Evolutionary conservation across 2,329 filamentous ascomycete species (phyloP).

Genomic region (Pseudodiploospora longispora): DNA sequence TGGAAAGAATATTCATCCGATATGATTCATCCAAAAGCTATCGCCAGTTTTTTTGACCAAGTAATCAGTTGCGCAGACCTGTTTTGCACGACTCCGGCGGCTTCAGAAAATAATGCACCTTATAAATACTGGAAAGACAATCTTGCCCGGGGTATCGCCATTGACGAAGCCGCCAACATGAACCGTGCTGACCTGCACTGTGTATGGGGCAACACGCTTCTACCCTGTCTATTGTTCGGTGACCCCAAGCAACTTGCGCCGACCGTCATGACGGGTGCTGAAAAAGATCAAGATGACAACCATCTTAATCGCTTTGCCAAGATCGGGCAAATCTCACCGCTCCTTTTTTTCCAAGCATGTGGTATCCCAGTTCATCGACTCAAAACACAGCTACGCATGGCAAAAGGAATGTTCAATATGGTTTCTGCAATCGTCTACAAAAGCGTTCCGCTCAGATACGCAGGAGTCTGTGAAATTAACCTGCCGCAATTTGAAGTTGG

Average conservation of each 20-base stretch:
- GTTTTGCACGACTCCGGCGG: slow-evolving; percentile 8
- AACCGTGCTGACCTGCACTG: slow-evolving; percentile 14
- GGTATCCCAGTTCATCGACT: not conserved
- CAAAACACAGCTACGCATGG: no score
- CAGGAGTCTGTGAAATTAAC: no score
- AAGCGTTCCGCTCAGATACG: no score
- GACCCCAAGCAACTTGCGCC: slow-evolving; percentile 14
- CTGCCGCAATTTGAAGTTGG: no score
- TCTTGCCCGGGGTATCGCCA: slow-evolving; percentile 9
- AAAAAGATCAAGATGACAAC: slow-evolving; percentile 2
- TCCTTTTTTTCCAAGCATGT: not conserved
- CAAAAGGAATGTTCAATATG: not conserved
- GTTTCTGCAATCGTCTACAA: no score
- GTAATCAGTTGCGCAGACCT: slow-evolving; percentile 7
- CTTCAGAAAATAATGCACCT: not conserved
- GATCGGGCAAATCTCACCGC: not conserved
- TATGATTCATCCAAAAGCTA: no score
- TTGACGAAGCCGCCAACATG: slow-evolving; percentile 17
- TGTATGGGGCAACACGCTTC: slow-evolving; percentile 15
- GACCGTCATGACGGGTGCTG: not conserved
- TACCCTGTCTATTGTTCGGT: slow-evolving; percentile 14
- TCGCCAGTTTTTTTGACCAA: no score
- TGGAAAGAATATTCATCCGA: no score
- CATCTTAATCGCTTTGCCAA: slow-evolving; percentile 5
- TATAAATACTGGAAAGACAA: slow-evolving; percentile 3